Percentiles rank a stretch among this genome's conserved stretches.
Conservation (phyloP, 2,329 filamentous ascomycete species). For the Ceratocystis cubensis region DNA sequence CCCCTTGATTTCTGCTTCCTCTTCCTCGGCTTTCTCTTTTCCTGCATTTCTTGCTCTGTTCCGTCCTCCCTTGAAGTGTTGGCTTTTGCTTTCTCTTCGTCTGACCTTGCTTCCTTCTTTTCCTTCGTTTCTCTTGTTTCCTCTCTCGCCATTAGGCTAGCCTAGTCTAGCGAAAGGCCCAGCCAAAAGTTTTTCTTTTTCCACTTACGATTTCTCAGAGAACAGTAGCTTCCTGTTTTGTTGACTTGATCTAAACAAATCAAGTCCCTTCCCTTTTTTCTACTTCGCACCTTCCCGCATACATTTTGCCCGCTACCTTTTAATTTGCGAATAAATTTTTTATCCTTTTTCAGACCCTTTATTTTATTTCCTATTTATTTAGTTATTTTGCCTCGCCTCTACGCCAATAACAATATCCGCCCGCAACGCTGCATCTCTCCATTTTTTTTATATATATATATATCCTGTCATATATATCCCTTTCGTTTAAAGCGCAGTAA, state of each 20-base stretch:
- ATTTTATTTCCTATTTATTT: neutral
- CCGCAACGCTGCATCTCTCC: conserved; percentile 2
- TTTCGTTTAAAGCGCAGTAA: neutral
- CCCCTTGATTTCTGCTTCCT: neutral
- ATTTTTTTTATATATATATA: neutral
- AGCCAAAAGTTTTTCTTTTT: neutral
- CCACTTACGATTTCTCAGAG: neutral
- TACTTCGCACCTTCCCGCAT: conserved; percentile 3
- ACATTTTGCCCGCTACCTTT: neutral
- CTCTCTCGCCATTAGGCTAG: neutral
- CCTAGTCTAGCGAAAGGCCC: neutral
- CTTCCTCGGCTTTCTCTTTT: neutral
- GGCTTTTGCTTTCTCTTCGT: too few species aligned
- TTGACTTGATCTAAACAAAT: conserved; percentile 1
- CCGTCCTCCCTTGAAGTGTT: neutral
- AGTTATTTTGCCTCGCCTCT: neutral
- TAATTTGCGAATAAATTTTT: neutral
- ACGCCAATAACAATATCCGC: neutral
- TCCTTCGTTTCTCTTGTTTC: neutral
- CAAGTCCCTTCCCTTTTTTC: conserved; percentile 1
- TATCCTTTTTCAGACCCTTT: conserved; percentile 4
- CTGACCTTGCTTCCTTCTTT: conserved; percentile 2
- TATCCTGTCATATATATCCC: conserved; percentile 8
- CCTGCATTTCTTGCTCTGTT: neutral
- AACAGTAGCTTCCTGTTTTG: neutral